Evolutionary conservation across 1,139 yeast genomes (phyloP).

Genomic region (Pichia sp.): DNA sequence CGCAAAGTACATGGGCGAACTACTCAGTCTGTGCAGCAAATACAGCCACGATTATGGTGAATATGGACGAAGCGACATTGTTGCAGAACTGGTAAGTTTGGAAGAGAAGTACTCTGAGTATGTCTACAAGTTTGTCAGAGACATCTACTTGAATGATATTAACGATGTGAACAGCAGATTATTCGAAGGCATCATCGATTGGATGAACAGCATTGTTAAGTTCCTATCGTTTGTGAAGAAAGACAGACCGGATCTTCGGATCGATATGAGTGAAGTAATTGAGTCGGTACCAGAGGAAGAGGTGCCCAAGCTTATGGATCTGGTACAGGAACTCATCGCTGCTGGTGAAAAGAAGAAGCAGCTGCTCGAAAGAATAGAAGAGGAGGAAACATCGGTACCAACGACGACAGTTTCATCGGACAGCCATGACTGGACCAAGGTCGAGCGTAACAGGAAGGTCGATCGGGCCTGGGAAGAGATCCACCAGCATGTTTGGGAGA

Average conservation of each 20-base stretch:
- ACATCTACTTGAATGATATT: slow-evolving; percentile 66
- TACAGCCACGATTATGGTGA: slow-evolving; percentile 37
- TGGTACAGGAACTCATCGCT: slow-evolving; percentile 38
- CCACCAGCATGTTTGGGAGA: slow-evolving; percentile 19
- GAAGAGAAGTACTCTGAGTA: slow-evolving; percentile 65
- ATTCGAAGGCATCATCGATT: slow-evolving; percentile 60
- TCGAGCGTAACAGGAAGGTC: slow-evolving; percentile 23
- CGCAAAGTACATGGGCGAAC: slow-evolving; percentile 66
- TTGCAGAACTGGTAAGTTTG: slow-evolving; percentile 55
- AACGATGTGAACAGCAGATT: slow-evolving; percentile 38
- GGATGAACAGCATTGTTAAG: slow-evolving; percentile 54
- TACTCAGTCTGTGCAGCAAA: slow-evolving; percentile 45
- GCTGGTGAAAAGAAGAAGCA: slow-evolving; percentile 39
- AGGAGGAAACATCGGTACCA: slow-evolving; percentile 15
- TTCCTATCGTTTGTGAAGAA: slow-evolving; percentile 56
- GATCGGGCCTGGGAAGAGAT: slow-evolving; percentile 31
- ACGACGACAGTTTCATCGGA: slow-evolving; percentile 12
- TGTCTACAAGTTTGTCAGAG: slow-evolving; percentile 68
- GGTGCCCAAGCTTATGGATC: neutral
- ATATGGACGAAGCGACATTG: slow-evolving; percentile 35
- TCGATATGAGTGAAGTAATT: slow-evolving; percentile 32
- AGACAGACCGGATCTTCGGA: slow-evolving; percentile 38
- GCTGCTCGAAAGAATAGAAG: slow-evolving; percentile 34
- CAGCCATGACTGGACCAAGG: slow-evolving; percentile 24
- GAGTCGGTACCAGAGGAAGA: neutral